Evolutionary conservation across 805 yeast species (phyloP).

Genomic region (Candida pseudoglaebosa): DNA sequence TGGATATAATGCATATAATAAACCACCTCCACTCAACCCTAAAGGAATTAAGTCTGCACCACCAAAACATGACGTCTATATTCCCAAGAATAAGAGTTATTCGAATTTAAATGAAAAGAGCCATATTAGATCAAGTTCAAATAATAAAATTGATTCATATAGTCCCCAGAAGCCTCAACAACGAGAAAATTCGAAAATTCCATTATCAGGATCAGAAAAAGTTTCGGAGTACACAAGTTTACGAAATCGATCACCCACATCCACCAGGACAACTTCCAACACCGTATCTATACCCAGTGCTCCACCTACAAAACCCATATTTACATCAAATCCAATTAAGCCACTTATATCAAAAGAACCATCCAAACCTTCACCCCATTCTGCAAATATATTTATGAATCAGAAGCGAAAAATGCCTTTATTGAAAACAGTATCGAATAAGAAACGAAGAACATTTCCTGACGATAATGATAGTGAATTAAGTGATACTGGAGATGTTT

Average conservation of each 20-base stretch:
- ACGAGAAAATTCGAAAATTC: not conserved
- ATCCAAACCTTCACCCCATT: not conserved
- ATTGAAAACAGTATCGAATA: constrained; percentile 1
- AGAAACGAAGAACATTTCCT: constrained; percentile 3
- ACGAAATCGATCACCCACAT: constrained; percentile 4
- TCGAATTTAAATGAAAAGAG: not conserved
- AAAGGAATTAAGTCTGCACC: not conserved
- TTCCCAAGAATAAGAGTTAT: constrained; percentile 3
- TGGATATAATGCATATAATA: not conserved
- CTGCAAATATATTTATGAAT: constrained; percentile 12
- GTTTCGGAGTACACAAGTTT: constrained; percentile 1
- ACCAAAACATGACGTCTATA: constrained; percentile 6
- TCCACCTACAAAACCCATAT: not conserved
- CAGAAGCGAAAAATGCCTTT: constrained; percentile 3
- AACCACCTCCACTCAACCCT: not conserved
- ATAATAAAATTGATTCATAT: not conserved
- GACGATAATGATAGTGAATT: constrained; percentile 19
- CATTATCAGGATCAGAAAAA: not conserved
- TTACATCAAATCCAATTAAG: not conserved
- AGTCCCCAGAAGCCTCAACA: not conserved
- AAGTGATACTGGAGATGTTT: constrained; percentile 19
- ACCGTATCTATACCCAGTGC: not conserved
- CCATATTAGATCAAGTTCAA: not conserved
- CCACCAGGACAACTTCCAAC: not conserved
- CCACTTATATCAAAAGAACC: not conserved